Conservation (phyloP, 169 alveolate species). For the Eimeria praecox region DNA sequence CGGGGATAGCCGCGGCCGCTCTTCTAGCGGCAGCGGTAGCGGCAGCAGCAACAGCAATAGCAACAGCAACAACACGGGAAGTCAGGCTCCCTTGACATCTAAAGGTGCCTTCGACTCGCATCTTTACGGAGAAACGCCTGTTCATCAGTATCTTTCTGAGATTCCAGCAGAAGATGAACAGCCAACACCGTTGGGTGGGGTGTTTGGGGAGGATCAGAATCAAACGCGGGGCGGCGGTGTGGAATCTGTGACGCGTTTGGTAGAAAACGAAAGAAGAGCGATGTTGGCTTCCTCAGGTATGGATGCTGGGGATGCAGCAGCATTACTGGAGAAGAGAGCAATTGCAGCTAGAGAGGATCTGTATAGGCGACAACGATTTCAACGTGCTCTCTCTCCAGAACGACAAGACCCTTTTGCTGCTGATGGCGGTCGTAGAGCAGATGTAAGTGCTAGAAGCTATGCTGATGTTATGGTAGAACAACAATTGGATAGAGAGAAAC, state of each 20-base stretch:
- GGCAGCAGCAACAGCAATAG: conserved; percentile 51
- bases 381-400: conserved; percentile 90
- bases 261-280: conserved; percentile 23
- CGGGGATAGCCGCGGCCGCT: conserved; percentile 68
- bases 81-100: conserved; percentile 57
- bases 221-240: conserved; percentile 63
- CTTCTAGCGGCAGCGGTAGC: conserved; percentile 15
- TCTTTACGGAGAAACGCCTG: conserved; percentile 81
- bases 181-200: conserved; percentile 58
- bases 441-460: conserved; percentile 73
- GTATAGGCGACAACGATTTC: conserved; percentile 78
- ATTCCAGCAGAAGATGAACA: conserved; percentile 78
- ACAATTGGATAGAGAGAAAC: conserved; percentile 84
- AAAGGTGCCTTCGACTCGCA: conserved; percentile 78
- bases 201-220: conserved; percentile 24
- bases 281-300: conserved; percentile 22
- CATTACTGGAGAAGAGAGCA: conserved; percentile 61
- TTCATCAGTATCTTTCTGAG: conserved; percentile 76
- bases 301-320: conserved; percentile 24
- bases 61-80: conserved; percentile 37
- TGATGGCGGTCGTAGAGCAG: conserved; percentile 79
- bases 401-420: conserved; percentile 91
- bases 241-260: conserved; percentile 18
- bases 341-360: conserved; percentile 81
- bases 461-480: conserved; percentile 81